Conservation (phyloP, 2,329 filamentous ascomycete species). For the Ceratocystiopsis brevicomis region DNA sequence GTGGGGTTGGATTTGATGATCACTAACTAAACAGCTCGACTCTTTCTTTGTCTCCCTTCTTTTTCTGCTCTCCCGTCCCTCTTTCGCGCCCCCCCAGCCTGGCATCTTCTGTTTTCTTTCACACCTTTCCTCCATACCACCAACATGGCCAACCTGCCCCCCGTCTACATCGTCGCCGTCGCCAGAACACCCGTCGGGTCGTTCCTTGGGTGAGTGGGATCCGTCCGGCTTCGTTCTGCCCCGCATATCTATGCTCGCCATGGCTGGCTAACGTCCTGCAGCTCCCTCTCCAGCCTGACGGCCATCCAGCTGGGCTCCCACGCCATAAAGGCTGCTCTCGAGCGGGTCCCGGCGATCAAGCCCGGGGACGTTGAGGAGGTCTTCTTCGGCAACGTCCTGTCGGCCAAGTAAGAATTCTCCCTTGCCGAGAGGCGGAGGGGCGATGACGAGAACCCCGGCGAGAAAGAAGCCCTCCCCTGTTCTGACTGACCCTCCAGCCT, state of each 20-base stretch:
- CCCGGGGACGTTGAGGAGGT: slow-evolving; percentile 84
- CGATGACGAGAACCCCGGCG: too few relatives aligned
- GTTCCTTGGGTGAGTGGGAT: slow-evolving; percentile 74
- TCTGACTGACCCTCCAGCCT: slow-evolving; percentile 33
- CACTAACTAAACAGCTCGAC: neutral
- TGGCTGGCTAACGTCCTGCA: slow-evolving; percentile 18
- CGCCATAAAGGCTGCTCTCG: slow-evolving; percentile 83
- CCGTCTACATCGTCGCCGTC: slow-evolving; percentile 90
- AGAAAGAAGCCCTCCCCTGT: too few relatives aligned
- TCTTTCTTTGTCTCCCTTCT: neutral
- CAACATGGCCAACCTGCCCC: slow-evolving; percentile 60
- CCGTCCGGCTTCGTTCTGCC: slow-evolving; percentile 10
- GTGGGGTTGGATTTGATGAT: neutral
- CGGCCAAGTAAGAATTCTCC: slow-evolving; percentile 57
- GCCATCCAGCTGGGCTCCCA: slow-evolving; percentile 75
- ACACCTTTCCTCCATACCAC: neutral
- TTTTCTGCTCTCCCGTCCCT: neutral
- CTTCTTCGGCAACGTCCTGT: slow-evolving; percentile 95
- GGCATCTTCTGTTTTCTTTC: too few relatives aligned
- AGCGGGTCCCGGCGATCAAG: slow-evolving; percentile 72
- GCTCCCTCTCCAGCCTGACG: slow-evolving; percentile 71
- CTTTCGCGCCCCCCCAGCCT: too few relatives aligned
- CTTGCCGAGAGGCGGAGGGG: neutral
- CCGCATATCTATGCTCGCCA: neutral
- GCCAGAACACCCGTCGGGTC: slow-evolving; percentile 82